phyloP scores from a whole-genome alignment of 805 yeast genomes.

The Kluyveromyces starmeri region DNA sequence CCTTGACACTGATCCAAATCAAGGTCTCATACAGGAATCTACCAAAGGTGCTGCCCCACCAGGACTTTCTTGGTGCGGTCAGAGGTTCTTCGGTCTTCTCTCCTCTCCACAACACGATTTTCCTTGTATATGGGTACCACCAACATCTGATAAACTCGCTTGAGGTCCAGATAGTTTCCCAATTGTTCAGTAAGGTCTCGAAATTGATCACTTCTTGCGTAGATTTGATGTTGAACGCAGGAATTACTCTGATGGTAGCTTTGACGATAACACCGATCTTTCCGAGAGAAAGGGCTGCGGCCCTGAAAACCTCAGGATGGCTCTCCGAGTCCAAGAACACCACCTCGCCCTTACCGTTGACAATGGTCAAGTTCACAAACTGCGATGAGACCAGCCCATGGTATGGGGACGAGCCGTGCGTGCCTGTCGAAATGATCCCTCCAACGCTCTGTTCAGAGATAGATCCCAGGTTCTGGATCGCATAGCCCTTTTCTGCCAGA shows the following conservation, averaged over 20 bases:
- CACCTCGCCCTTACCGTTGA: constrained; percentile 68
- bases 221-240: constrained; percentile 72
- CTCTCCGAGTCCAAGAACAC: constrained; percentile 43
- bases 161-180: constrained; percentile 79
- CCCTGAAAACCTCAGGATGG: constrained; percentile 61
- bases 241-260: constrained; percentile 78
- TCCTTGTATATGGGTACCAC: constrained; percentile 94
- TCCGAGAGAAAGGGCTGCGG: constrained; percentile 79
- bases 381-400: constrained; percentile 90
- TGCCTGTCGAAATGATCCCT: constrained; percentile 94
- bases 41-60: constrained; percentile 80
- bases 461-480: constrained; percentile 87
- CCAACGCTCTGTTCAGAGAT: constrained; percentile 90
- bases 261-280: constrained; percentile 83
- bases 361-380: constrained; percentile 65
- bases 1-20: constrained; percentile 67
- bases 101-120: constrained; percentile 89
- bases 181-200: constrained; percentile 56
- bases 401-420: constrained; percentile 90
- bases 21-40: constrained; percentile 71
- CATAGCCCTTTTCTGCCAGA: constrained; percentile 55
- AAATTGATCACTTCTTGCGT: constrained; percentile 75
- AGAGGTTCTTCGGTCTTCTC: constrained; percentile 58
- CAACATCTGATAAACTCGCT: constrained; percentile 89
- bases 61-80: constrained; percentile 58